These are phyloP conservation scores for Venturiaceae sp. DNA, from an alignment of 2,329 filamentous ascomycete genomes.

Conservation along the genomic window DNA sequence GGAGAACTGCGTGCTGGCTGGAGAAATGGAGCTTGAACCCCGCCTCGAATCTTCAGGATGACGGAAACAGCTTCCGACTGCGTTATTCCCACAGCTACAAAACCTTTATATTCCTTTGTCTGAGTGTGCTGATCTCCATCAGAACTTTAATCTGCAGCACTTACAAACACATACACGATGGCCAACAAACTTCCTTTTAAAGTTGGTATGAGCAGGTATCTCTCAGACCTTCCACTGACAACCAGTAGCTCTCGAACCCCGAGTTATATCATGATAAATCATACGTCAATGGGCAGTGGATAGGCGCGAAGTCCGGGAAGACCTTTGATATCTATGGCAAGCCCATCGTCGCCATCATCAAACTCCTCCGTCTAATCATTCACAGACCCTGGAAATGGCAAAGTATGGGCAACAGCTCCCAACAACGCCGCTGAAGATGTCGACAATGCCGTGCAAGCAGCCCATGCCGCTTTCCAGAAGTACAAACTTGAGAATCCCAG, in stretches of 20 bases:
- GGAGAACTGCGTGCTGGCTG: too few relatives aligned
- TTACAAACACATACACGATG: slow-evolving; percentile 13
- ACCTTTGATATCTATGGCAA: slow-evolving; percentile 39
- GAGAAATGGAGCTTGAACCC: too few relatives aligned
- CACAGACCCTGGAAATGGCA: slow-evolving; percentile 41
- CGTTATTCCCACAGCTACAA: neutral
- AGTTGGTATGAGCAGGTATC: slow-evolving; percentile 12
- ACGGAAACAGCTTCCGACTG: neutral
- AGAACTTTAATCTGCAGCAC: neutral
- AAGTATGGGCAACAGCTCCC: slow-evolving; percentile 37
- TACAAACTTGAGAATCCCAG: slow-evolving; percentile 53
- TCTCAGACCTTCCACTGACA: neutral
- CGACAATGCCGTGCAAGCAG: slow-evolving; percentile 47
- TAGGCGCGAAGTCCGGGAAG: slow-evolving; percentile 40
- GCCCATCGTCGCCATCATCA: neutral
- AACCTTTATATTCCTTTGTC: neutral
- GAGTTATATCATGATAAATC: slow-evolving; percentile 38
- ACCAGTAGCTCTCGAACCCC: slow-evolving; percentile 33
- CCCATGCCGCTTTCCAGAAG: slow-evolving; percentile 49
- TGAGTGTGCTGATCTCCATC: neutral
- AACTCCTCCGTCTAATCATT: neutral
- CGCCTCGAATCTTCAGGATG: too few relatives aligned
- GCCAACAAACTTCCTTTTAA: slow-evolving; percentile 25
- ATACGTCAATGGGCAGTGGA: slow-evolving; percentile 38
- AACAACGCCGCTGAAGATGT: slow-evolving; percentile 48